Percentiles rank a stretch among this genome's conserved stretches.
phyloP scores from a whole-genome alignment of 371 early-diverging fungal genomes.

The Parasitella parasitica region DNA sequence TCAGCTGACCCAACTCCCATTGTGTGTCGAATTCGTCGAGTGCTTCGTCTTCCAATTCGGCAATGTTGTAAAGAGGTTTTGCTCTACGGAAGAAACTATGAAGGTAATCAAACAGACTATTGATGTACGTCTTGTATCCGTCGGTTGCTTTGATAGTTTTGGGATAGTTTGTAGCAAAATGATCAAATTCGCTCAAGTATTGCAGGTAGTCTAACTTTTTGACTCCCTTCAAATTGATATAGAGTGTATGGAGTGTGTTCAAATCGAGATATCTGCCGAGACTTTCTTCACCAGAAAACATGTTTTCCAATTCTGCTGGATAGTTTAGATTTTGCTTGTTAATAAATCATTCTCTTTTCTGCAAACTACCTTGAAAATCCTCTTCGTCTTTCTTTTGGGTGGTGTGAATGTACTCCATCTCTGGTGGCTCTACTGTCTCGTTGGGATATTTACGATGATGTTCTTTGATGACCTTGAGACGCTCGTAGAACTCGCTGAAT shows the following conservation, averaged over 20 bases:
- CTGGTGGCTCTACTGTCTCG: constrained; percentile 76
- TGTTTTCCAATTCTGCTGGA: constrained; percentile 72
- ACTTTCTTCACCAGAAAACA: constrained; percentile 93
- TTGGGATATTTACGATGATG: constrained; percentile 85
- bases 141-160: constrained; percentile 58
- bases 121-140: constrained; percentile 74
- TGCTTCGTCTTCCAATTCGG: constrained; percentile 49
- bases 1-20: constrained; percentile 60
- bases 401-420: constrained; percentile 65
- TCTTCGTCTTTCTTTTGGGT: constrained; percentile 57
- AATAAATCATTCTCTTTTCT: too few species aligned
- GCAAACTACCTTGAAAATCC: constrained; percentile 60
- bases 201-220: constrained; percentile 76
- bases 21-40: constrained; percentile 56
- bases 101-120: constrained; percentile 66
- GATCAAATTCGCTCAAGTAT: constrained; percentile 73
- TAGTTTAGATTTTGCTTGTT: too few species aligned
- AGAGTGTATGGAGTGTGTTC: constrained; percentile 71
- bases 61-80: constrained; percentile 78
- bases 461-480: constrained; percentile 81
- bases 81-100: constrained; percentile 74
- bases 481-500: constrained; percentile 86
- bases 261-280: constrained; percentile 89
- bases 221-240: constrained; percentile 79
- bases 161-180: constrained; percentile 63